A percentile compares a stretch with the other conserved stretches of the same genome.
phyloP scores from a whole-genome alignment of 768 basidiomycete species.

The Sarcomyxa edulis region DNA sequence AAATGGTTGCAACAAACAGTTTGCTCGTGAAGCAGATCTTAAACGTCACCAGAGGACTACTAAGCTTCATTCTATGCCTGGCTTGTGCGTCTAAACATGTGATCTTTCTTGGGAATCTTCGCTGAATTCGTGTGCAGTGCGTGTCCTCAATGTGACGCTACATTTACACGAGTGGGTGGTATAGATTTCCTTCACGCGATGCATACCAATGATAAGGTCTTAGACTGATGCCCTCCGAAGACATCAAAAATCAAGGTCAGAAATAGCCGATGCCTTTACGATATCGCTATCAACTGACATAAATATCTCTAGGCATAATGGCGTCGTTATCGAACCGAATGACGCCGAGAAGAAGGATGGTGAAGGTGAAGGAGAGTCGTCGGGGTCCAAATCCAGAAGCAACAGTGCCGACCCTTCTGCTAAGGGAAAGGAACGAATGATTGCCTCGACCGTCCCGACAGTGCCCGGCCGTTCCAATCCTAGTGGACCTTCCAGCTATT shows the following conservation, averaged over 20 bases:
- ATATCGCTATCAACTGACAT: not conserved
- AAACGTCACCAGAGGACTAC: conserved; percentile 81
- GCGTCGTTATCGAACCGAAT: conserved; percentile 53
- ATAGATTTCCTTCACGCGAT: conserved; percentile 6
- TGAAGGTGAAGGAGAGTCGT: conserved; percentile 27
- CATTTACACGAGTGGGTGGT: conserved; percentile 66
- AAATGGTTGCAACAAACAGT: conserved; percentile 76
- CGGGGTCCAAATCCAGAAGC: conserved; percentile 42
- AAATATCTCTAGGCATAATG: conserved; percentile 55
- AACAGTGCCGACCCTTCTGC: conserved; percentile 42
- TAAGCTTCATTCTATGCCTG: conserved; percentile 68
- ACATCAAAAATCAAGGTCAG: conserved; percentile 75
- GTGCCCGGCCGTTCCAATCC: conserved; percentile 22
- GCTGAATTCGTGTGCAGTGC: conserved; percentile 32
- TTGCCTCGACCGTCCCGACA: too few relatives aligned
- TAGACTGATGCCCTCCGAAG: conserved; percentile 80
- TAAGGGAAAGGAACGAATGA: conserved; percentile 36
- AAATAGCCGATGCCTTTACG: conserved; percentile 5
- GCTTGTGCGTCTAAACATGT: conserved; percentile 45
- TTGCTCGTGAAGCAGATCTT: conserved; percentile 77
- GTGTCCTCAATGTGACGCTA: conserved; percentile 77
- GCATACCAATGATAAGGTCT: conserved; percentile 15
- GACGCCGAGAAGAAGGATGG: conserved; percentile 20
- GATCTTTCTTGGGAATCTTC: conserved; percentile 11
- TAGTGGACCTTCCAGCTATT: conserved; percentile 51